These are phyloP conservation scores for Fusarium cicatricum DNA, from an alignment of 2,329 filamentous ascomycete genomes.

Conservation along the genomic window DNA sequence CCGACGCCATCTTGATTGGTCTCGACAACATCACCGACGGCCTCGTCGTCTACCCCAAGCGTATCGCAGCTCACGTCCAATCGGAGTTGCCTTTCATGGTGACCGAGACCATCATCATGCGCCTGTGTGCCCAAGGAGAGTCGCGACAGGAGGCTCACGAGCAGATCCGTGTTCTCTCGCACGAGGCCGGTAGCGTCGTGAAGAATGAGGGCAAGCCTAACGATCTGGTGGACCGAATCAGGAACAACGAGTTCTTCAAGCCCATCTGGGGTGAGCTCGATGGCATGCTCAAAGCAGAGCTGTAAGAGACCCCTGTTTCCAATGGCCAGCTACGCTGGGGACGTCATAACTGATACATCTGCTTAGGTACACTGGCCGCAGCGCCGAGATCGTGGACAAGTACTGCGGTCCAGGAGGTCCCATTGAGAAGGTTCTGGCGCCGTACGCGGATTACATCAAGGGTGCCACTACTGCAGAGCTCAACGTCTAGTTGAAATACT, in stretches of 20 bases:
- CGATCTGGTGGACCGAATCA: slow-evolving; percentile 30
- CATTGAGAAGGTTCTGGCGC: slow-evolving; percentile 50
- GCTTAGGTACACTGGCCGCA: slow-evolving; percentile 52
- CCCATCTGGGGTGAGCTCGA: slow-evolving; percentile 33
- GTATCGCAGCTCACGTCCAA: slow-evolving; percentile 14
- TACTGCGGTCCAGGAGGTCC: slow-evolving; percentile 52
- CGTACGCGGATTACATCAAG: too few species aligned
- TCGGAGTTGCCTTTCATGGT: slow-evolving; percentile 30
- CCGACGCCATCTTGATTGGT: slow-evolving; percentile 14
- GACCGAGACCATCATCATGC: slow-evolving; percentile 35
- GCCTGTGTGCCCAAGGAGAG: slow-evolving; percentile 19
- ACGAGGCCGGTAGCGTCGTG: slow-evolving; percentile 26
- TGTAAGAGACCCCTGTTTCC: slow-evolving; percentile 6
- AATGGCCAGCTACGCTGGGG: too few species aligned
- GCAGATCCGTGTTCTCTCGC: slow-evolving; percentile 33
- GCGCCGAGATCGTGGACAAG: slow-evolving; percentile 54
- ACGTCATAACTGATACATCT: too few species aligned
- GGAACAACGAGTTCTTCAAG: slow-evolving; percentile 32
- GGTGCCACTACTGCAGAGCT: too few species aligned
- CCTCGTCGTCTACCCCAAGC: slow-evolving; percentile 30
- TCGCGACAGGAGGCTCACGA: slow-evolving; percentile 35
- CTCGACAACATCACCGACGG: slow-evolving; percentile 34
- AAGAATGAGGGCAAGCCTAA: slow-evolving; percentile 31
- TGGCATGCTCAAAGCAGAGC: slow-evolving; percentile 21
- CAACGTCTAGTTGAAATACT: too few species aligned